Percentiles rank a stretch among this genome's conserved stretches.
These are phyloP conservation scores for Wickerhamiella musiphila DNA, from an alignment of 805 yeast species.

Conservation along the genomic window DNA sequence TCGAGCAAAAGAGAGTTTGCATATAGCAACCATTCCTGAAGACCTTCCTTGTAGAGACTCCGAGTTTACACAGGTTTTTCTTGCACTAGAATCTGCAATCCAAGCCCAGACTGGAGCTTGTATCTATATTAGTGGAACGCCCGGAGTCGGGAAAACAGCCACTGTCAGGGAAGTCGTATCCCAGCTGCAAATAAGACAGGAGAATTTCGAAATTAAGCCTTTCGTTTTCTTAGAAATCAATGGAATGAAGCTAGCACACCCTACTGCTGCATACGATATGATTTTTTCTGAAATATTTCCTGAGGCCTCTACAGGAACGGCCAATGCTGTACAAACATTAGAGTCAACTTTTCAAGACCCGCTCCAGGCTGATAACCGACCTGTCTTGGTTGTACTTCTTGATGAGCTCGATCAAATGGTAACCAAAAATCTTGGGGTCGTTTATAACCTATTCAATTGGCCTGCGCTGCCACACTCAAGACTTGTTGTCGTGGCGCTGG, in stretches of 20 bases:
- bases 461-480: constrained; percentile 69
- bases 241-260: constrained; percentile 69
- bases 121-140: constrained; percentile 86
- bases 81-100: constrained; percentile 55
- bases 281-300: constrained; percentile 59
- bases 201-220: constrained; percentile 24
- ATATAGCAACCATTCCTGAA: constrained; percentile 25
- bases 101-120: constrained; percentile 61
- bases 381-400: constrained; percentile 58
- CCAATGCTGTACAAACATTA: constrained; percentile 46
- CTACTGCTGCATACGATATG: constrained; percentile 64
- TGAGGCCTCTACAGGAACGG: constrained; percentile 38
- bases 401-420: constrained; percentile 92
- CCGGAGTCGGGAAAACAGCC: constrained; percentile 95
- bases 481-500: constrained; percentile 78
- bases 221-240: constrained; percentile 78
- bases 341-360: constrained; percentile 47
- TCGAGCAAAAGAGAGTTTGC: constrained; percentile 19
- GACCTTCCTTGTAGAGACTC: constrained; percentile 73
- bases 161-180: constrained; percentile 75
- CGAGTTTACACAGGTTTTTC: constrained; percentile 56
- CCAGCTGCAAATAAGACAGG: constrained; percentile 34
- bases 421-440: constrained; percentile 55
- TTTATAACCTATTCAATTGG: constrained; percentile 97
- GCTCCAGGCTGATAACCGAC: constrained; percentile 15